A percentile compares a stretch with the other conserved stretches of the same genome.
Conservation (phyloP, 78 protist genomes). For the Cavenderia fasciculata region DNA sequence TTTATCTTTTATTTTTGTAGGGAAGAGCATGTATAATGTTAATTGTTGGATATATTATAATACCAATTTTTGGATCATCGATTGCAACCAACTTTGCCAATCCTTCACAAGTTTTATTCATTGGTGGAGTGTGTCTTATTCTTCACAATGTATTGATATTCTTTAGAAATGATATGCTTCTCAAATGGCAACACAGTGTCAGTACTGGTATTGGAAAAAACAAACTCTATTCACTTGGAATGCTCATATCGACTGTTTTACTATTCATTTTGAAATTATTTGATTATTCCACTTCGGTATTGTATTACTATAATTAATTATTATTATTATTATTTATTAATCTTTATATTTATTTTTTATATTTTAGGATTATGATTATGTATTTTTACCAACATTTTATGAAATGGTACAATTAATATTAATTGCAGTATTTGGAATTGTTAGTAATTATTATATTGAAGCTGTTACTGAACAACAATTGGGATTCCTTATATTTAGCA, state of each 20-base stretch:
- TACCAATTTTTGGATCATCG: slow-evolving; percentile 36
- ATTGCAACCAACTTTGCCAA: neutral
- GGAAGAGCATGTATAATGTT: slow-evolving; percentile 63
- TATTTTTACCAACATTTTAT: neutral
- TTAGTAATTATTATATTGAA: slow-evolving; percentile 19
- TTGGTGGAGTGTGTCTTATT: slow-evolving; percentile 18
- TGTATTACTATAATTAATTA: neutral
- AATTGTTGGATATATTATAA: slow-evolving; percentile 31
- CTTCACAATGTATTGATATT: slow-evolving; percentile 2
- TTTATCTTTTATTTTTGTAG: neutral
- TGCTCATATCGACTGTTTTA: slow-evolving; percentile 14
- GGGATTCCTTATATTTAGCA: slow-evolving; percentile 31
- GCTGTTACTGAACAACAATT: slow-evolving; percentile 51
- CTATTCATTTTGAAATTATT: neutral
- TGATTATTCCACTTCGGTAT: neutral
- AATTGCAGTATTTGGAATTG: neutral
- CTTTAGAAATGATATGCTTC: neutral
- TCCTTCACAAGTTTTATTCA: neutral
- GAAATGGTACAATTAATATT: neutral
- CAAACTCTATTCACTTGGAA: slow-evolving; percentile 11
- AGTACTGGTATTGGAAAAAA: neutral
- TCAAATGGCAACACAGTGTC: slow-evolving; percentile 20
- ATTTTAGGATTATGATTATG: neutral
- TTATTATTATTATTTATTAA: neutral
- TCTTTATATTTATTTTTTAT: neutral